Conservation (phyloP, 2,329 filamentous ascomycete genomes). For the Fusarium sp. region DNA sequence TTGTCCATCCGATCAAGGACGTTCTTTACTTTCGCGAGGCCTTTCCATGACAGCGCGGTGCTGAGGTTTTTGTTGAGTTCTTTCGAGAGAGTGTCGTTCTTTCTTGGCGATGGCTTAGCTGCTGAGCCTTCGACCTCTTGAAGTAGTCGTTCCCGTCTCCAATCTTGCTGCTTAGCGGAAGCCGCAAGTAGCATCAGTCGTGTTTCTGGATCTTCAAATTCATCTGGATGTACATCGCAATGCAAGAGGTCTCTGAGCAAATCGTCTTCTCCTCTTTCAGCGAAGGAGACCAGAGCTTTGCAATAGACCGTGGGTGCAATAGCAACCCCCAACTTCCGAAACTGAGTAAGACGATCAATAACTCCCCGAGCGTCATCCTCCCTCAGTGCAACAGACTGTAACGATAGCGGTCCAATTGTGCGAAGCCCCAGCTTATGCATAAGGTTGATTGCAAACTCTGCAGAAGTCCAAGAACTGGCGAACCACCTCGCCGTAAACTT, state of each 20-base stretch:
- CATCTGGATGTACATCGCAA: conserved; percentile 69
- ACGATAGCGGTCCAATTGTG: conserved; percentile 79
- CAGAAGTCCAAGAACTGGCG: conserved; percentile 78
- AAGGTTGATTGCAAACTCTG: conserved; percentile 80
- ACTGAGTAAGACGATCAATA: conserved; percentile 70
- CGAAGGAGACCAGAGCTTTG: conserved; percentile 75
- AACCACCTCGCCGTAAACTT: conserved; percentile 86
- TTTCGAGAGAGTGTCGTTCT: conserved; percentile 36
- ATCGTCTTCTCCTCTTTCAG: conserved; percentile 67
- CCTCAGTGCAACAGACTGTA: conserved; percentile 83
- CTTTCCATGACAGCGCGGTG: conserved; percentile 19
- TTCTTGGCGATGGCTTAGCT: conserved; percentile 21
- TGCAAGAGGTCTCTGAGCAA: conserved; percentile 63
- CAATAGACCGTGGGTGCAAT: conserved; percentile 76
- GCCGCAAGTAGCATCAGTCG: conserved; percentile 58
- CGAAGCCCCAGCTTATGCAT: conserved; percentile 80
- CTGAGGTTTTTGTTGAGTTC: conserved; percentile 47
- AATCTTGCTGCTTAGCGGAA: conserved; percentile 54
- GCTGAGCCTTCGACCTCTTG: conserved; percentile 57
- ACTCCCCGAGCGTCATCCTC: conserved; percentile 71
- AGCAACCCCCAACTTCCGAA: conserved; percentile 74
- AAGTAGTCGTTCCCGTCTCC: conserved; percentile 61
- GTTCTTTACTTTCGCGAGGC: conserved; percentile 45
- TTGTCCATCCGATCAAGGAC: conserved; percentile 55
- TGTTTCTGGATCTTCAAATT: conserved; percentile 65